Evolutionary conservation across 495 filamentous ascomycete species (phyloP).

Genomic region (Hypoxylon intermedium): DNA sequence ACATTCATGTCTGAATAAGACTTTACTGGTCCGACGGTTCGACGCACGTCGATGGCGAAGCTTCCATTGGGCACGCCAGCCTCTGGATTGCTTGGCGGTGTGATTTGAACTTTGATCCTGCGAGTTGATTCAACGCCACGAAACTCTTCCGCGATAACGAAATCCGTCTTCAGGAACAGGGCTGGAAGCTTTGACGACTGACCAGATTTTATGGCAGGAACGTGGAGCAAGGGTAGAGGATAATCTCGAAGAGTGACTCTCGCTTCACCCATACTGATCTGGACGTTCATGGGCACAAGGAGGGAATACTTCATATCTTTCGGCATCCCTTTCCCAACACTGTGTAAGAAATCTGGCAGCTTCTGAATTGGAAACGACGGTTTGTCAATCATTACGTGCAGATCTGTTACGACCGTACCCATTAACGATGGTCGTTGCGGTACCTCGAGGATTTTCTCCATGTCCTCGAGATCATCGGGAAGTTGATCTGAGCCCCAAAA

Average conservation of each 20-base stretch:
- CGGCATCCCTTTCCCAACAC: slow-evolving; percentile 95
- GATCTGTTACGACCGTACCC: slow-evolving; percentile 79
- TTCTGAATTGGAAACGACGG: slow-evolving; percentile 86
- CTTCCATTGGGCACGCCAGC: slow-evolving; percentile 59
- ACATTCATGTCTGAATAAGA: slow-evolving; percentile 91
- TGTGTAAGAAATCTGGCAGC: slow-evolving; percentile 80
- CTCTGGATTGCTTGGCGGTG: slow-evolving; percentile 65
- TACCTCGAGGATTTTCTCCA: slow-evolving; percentile 84
- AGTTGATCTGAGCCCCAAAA: slow-evolving; percentile 87
- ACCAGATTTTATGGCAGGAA: slow-evolving; percentile 78
- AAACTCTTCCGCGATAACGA: slow-evolving; percentile 96
- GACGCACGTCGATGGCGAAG: slow-evolving; percentile 83
- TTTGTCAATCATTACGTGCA: slow-evolving; percentile 87
- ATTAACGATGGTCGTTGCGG: slow-evolving; percentile 86
- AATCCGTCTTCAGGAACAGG: slow-evolving; percentile 85
- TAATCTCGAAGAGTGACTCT: slow-evolving; percentile 88
- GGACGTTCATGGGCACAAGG: slow-evolving; percentile 86
- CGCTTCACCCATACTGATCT: slow-evolving; percentile 90
- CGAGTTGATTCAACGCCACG: slow-evolving; percentile 77
- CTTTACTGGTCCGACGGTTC: slow-evolving; percentile 94
- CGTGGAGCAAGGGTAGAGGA: slow-evolving; percentile 87
- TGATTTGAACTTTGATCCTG: slow-evolving; percentile 81
- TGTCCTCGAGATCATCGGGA: slow-evolving; percentile 79
- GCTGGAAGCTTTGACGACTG: slow-evolving; percentile 83
- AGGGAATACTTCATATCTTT: slow-evolving; percentile 86